Conservation (phyloP, 495 filamentous ascomycete genomes). For the Penicillium paxilli region DNA sequence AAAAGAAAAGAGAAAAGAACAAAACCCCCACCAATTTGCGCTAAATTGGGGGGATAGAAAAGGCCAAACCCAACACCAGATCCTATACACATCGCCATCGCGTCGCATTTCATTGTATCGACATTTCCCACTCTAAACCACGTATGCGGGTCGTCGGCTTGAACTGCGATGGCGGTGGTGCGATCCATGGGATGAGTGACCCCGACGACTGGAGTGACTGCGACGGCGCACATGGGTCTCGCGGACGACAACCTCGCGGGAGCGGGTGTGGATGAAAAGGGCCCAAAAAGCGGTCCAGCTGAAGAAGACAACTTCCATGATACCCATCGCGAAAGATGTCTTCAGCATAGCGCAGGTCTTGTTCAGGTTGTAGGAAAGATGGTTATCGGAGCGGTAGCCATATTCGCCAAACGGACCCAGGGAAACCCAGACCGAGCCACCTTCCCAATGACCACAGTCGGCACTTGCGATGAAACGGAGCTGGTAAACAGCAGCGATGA, state of each 20-base stretch:
- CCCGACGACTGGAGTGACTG: constrained; percentile 42
- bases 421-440: constrained; percentile 50
- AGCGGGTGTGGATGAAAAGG: constrained; percentile 50
- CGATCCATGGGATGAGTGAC: constrained; percentile 25
- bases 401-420: constrained; percentile 61
- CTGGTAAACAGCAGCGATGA: constrained; percentile 78
- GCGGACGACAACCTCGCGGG: constrained; percentile 36
- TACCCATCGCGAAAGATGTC: constrained; percentile 79
- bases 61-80: neutral
- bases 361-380: constrained; percentile 54
- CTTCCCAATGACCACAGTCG: constrained; percentile 62
- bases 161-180: constrained; percentile 38
- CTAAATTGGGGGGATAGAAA: constrained; percentile 6
- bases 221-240: constrained; percentile 45
- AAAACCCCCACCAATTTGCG: neutral
- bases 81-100: neutral
- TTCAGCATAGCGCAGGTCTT: constrained; percentile 90
- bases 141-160: constrained; percentile 40
- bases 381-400: constrained; percentile 36
- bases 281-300: constrained; percentile 67
- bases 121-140: constrained; percentile 26
- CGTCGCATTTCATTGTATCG: no score
- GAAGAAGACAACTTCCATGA: constrained; percentile 86
- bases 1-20: constrained; percentile 1
- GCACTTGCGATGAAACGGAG: constrained; percentile 66